Base-by-base conservation (phyloP, 768 basidiomycete genomes). In the Lactarius sanguifluus region DNA sequence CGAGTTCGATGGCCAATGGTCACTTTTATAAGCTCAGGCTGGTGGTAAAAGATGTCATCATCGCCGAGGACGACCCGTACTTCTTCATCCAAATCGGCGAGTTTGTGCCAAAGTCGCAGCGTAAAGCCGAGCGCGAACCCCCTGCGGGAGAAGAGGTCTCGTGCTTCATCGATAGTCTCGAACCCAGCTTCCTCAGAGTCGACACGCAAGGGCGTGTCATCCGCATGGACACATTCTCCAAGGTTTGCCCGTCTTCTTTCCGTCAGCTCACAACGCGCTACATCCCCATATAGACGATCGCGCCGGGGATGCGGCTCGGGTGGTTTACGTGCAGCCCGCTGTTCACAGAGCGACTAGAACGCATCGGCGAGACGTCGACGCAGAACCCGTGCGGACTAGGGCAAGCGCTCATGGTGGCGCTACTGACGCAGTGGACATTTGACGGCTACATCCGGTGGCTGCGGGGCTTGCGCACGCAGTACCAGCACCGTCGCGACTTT, bases 51-150 rank as follows among this genome's bases (percentile, higher is more conserved):
- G 86, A 92, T 69, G 75, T 92, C 30, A 86, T 92, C 70, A 91
- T 91, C 66, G 85, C 89, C 62, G 91, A 93, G 78, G 91, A 94
- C 71, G 91, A 92, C 75, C 91, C 92, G 4, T 92, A 92, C 75
- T 87, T 84, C 76, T 90, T 91, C 78, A 78, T 92, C 28, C 90
- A 91, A 73, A 77, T 85, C 68, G 84, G 82, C 0, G 68, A 76
- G 2, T 91, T 89, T 74, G 72, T 79, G 8, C 81, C 79, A 5
- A 83, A 83, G 66, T 67, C 70, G 36, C 76, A 75, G 36, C 80
- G 78, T 23, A 67, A 66, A 62, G 60, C 57, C 3, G 61, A 59
- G 25, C 62, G 63, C 23, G 59, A 66, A 36, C 54, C 50, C 45
- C 13, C 64, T 7, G 67, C 62, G 67, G 77, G 71, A 66, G 77